Conservation (phyloP, 2,329 filamentous ascomycete species). For the Exophiala phaeomuriformis region DNA sequence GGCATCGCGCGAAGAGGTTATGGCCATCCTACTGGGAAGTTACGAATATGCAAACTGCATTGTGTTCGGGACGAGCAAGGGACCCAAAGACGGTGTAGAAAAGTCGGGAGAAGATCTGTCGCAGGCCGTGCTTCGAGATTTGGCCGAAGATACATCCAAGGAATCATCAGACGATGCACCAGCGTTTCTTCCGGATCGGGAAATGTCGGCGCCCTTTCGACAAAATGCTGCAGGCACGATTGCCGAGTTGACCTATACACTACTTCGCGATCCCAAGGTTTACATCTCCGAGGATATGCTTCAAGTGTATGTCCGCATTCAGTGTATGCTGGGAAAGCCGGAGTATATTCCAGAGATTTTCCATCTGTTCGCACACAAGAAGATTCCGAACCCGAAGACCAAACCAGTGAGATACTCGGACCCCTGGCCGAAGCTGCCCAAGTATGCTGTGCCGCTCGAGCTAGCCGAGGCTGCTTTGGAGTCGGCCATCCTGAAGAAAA, state of each 20-base stretch:
- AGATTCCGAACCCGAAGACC: constrained; percentile 53
- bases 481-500: constrained; percentile 69
- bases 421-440: constrained; percentile 60
- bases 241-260: constrained; percentile 54
- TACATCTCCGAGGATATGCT: constrained; percentile 71
- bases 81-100: constrained; percentile 7
- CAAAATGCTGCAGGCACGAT: constrained; percentile 39
- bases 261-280: constrained; percentile 67
- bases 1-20: constrained; percentile 9
- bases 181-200: constrained; percentile 22
- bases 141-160: constrained; percentile 20
- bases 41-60: constrained; percentile 17
- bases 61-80: constrained; percentile 18
- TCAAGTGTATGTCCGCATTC: constrained; percentile 65
- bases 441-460: constrained; percentile 63
- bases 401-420: constrained; percentile 53
- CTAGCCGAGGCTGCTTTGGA: constrained; percentile 68
- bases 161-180: constrained; percentile 8
- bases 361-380: constrained; percentile 75
- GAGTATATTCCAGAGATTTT: constrained; percentile 74
- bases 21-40: constrained; percentile 11
- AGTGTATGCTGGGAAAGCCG: constrained; percentile 64
- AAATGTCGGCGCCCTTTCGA: constrained; percentile 30
- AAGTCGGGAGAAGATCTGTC: constrained; percentile 31
- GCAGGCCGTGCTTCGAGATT: constrained; percentile 30